Evolutionary conservation across 164 flowering plant genomes (phyloP), one percentile per base, ranked within the genome.

Genomic region (Piper betle): DNA sequence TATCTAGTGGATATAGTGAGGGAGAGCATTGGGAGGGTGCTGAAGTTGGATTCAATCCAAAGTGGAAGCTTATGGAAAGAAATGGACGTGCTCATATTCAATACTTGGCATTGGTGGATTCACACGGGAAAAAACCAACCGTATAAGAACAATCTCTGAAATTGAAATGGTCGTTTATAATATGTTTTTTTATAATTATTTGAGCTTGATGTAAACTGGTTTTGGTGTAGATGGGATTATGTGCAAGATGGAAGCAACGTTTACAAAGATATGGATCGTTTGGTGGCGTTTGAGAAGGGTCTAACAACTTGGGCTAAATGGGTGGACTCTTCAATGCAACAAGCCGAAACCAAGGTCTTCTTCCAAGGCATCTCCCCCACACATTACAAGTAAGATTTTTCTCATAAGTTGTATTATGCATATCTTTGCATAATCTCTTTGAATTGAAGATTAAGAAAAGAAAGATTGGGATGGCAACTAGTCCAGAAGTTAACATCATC

Each of bases 41-140:
- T 90, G 68, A 75, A 73, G 16, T 71, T 87, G 41, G 77, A 76
- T 70, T 83, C 91, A 5, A 82, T 87, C 20, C 15, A 67, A 16
- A 74, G 63, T 25, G 95, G 95, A 17, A 53, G 72, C 37, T 63
- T 77, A 2, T 90, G 97, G 97, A 75, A 40, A 68, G 87, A 77
- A 17, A 81, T 79, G 84, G 95, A 87, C 68, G 55, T 84, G 66
- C 74, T 90, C 59, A 63, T 90, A 43, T 87, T 90, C 76, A 90
- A 90, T 70, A 59, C 93, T 1, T 88, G 97, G 91, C 99, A 86
- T 53, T 93, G 97, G 99, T 94, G 99, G 99, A 72, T 77, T 11
- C 99, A 87, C 78, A 80, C 37, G 2, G 98, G 97, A 59, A 69
- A 57, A 15, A 62, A 72, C 57, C 96, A 88, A 68, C 69, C 82